Evolutionary conservation across 108 stramenopile species (phyloP), one percentile per base, ranked within the genome.

Genomic region (Nitzschia sp.): DNA sequence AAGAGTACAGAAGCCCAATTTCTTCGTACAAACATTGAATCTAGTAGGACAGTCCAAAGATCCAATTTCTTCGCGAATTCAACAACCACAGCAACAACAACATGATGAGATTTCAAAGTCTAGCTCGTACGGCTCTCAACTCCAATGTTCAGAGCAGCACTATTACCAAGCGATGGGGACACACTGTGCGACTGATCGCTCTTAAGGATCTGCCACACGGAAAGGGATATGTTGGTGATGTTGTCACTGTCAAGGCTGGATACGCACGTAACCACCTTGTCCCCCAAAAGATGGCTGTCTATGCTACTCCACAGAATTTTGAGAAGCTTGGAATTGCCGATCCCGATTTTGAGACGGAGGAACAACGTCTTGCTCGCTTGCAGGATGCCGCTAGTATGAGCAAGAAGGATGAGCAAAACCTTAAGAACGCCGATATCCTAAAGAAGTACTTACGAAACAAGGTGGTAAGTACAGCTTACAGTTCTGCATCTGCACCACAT

Each of bases 181-280:
- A 92, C 67, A 76, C 78, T 12, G 92, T 93, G n/a, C 87, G 89
- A 55, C 76, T 93, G 39, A 93, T 93, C 72, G 73, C 86, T 46
- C 77, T 79, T 17, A 70, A 79, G 29, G 89, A 90, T 71, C 67
- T 93, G 25, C 91, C 91, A 25, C 83, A 87, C 67, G 84, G 83
- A 10, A 84, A 88, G 63, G 83, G 73, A 46, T 92, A 88, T 70
- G 76, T 81, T 20, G 91, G 89, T 12, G 87, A 95, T 55, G 85
- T 91, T 3, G 59, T 88, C 57, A 55, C 66, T 37, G 94, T 95
- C 61, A 80, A 86, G 51, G 87, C 94, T 15, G 94, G 94, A 57
- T 92, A 87, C 68, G 94, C 94, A 12, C 87, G 94, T 8, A 95
- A 95, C 65, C 83, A 77, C 52, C 77, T 95, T 38, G 71, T 92